Evolutionary conservation across 2,329 filamentous ascomycete species (phyloP).

Genomic region (Calonectria pauciramosa): DNA sequence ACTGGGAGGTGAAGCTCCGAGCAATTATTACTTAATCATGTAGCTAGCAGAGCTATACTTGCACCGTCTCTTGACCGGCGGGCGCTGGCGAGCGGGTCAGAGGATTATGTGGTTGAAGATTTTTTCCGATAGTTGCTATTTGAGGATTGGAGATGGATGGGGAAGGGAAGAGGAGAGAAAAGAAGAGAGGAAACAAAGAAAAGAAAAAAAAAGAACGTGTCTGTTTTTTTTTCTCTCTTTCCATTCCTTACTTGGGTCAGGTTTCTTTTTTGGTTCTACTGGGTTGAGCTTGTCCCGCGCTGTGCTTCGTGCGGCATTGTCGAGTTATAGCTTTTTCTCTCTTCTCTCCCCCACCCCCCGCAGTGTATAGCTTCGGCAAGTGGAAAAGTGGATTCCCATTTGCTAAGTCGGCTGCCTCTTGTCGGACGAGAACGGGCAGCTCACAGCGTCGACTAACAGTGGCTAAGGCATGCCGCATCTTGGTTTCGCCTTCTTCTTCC

Average conservation of each 20-base stretch:
- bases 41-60: conserved; percentile 5
- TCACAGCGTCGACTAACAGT: neutral
- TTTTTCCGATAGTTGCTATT: neutral
- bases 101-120: neutral
- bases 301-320: neutral
- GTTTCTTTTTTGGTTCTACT: neutral
- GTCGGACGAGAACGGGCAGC: neutral
- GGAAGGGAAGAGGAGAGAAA: neutral
- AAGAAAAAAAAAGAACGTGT: neutral
- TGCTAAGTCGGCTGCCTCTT: conserved; percentile 32
- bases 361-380: conserved; percentile 12
- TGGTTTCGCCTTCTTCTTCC: neutral
- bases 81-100: neutral
- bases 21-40: conserved; percentile 26
- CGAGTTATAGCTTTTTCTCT: conserved; percentile 6
- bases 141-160: neutral
- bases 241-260: too few relatives aligned
- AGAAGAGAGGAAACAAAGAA: neutral
- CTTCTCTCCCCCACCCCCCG: conserved; percentile 11
- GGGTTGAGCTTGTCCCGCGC: neutral
- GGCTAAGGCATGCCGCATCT: neutral
- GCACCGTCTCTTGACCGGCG: neutral
- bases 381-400: conserved; percentile 39
- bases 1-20: neutral
- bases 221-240: neutral